Conservation (phyloP, 2,329 filamentous ascomycete species). For the Parafenestella ontariensis region DNA sequence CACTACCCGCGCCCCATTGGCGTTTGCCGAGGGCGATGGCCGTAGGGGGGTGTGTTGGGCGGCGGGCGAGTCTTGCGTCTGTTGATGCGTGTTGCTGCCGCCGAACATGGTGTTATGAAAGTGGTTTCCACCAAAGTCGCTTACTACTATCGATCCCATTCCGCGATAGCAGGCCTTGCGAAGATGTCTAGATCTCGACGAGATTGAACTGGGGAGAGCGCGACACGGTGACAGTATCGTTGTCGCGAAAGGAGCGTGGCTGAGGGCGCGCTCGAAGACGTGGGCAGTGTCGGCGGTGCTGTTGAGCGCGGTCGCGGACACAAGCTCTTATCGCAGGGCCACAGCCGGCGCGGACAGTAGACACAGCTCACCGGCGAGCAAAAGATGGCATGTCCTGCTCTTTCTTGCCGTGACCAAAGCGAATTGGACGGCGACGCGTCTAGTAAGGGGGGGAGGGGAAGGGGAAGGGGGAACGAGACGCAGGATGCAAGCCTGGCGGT, state of each 20-base stretch:
- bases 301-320: constrained; percentile 23
- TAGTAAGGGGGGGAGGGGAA: constrained; percentile 11
- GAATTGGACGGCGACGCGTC: constrained; percentile 53
- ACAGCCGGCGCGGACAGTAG: constrained; percentile 16
- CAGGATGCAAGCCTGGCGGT: constrained; percentile 24
- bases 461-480: constrained; percentile 13
- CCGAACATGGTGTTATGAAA: constrained; percentile 74
- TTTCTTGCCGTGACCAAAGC: constrained; percentile 51
- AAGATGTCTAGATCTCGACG: constrained; percentile 4
- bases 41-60: constrained; percentile 44
- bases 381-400: constrained; percentile 34
- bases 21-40: constrained; percentile 37
- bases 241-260: constrained; percentile 18
- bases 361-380: constrained; percentile 30
- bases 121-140: constrained; percentile 77
- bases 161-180: constrained; percentile 47
- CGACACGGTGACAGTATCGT: constrained; percentile 19
- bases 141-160: constrained; percentile 68
- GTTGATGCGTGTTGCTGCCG: constrained; percentile 54
- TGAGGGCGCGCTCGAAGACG: constrained; percentile 17
- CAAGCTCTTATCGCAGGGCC: constrained; percentile 35
- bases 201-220: constrained; percentile 11
- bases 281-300: constrained; percentile 17
- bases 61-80: constrained; percentile 46
- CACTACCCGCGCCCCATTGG: constrained; percentile 33